These are phyloP conservation scores for Cryptococcus depauperatus DNA, from an alignment of 1,284 basidiomycete species.

Conservation along the genomic window DNA sequence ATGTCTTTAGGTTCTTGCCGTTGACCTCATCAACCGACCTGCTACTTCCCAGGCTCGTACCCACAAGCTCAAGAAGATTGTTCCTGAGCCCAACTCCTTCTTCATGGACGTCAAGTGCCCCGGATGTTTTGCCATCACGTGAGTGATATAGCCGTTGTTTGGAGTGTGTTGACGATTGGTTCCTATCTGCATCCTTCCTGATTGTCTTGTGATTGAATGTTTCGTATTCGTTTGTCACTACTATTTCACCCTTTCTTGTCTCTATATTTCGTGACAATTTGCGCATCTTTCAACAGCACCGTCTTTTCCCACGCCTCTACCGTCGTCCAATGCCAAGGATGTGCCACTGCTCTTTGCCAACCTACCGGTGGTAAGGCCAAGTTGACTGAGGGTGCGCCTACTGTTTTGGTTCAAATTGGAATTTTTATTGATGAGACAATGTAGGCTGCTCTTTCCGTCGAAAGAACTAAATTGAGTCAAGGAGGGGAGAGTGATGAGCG, in stretches of 20 bases:
- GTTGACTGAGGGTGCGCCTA: slow-evolving; percentile 83
- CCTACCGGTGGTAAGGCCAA: slow-evolving; percentile 98
- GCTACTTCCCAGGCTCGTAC: slow-evolving; percentile 75
- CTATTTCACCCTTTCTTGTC: not conserved
- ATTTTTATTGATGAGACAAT: slow-evolving; percentile 2
- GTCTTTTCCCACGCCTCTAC: slow-evolving; percentile 49
- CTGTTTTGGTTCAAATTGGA: slow-evolving; percentile 5
- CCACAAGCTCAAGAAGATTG: slow-evolving; percentile 99
- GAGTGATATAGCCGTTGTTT: slow-evolving; percentile 10
- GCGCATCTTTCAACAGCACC: slow-evolving; percentile 32
- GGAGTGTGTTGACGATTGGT: not conserved
- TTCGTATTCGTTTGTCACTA: not conserved
- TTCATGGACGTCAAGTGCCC: slow-evolving; percentile 99
- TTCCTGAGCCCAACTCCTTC: slow-evolving; percentile 95
- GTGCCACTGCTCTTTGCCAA: slow-evolving; percentile 93
- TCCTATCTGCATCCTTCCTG: not conserved
- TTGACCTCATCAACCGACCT: slow-evolving; percentile 97
- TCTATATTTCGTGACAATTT: not conserved
- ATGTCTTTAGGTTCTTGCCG: slow-evolving; percentile 73
- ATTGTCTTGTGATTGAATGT: no score
- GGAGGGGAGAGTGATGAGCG: not conserved
- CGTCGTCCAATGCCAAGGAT: slow-evolving; percentile 66
- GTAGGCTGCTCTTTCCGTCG: slow-evolving; percentile 48
- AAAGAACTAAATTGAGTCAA: slow-evolving; percentile 43
- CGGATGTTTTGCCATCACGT: slow-evolving; percentile 56